These are phyloP conservation scores for Leucosporidium scottii DNA, from an alignment of 768 basidiomycete genomes.

Conservation along the genomic window DNA sequence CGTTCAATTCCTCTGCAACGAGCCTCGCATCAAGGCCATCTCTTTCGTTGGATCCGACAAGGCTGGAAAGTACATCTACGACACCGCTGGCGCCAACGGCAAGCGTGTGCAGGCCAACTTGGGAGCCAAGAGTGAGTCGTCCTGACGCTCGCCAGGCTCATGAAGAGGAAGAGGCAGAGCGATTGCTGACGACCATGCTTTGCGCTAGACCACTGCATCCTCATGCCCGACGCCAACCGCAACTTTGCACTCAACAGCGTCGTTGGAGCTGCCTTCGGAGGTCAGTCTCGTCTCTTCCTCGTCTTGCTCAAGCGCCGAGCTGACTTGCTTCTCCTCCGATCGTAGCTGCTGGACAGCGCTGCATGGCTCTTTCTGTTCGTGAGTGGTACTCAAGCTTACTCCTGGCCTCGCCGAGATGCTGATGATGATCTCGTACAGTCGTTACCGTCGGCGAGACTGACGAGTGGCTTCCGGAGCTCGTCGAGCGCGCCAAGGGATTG, in stretches of 20 bases:
- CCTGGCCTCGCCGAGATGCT: too few species aligned
- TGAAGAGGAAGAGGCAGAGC: too few species aligned
- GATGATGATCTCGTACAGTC: constrained; percentile 23
- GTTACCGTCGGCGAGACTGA: constrained; percentile 69
- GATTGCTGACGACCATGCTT: too few species aligned
- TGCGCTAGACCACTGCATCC: constrained; percentile 36
- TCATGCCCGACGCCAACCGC: constrained; percentile 91
- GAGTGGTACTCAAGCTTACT: constrained; percentile 34
- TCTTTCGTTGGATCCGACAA: constrained; percentile 92
- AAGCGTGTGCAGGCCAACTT: constrained; percentile 80
- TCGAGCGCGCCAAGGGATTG: constrained; percentile 70
- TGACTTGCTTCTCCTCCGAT: not conserved
- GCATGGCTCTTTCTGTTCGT: constrained; percentile 94
- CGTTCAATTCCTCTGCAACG: constrained; percentile 85
- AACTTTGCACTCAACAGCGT: constrained; percentile 82
- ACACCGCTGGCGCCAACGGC: constrained; percentile 73
- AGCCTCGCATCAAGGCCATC: constrained; percentile 84
- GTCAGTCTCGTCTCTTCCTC: constrained; percentile 8
- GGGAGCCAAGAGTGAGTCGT: constrained; percentile 82
- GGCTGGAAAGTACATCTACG: constrained; percentile 89
- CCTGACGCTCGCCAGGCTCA: too few species aligned
- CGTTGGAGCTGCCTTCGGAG: constrained; percentile 90
- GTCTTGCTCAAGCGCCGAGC: not conserved
- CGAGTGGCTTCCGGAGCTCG: constrained; percentile 78
- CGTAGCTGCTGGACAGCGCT: constrained; percentile 83